phyloP scores from a whole-genome alignment of 352 stramenopile species.

The Phytophthora sojae region DNA sequence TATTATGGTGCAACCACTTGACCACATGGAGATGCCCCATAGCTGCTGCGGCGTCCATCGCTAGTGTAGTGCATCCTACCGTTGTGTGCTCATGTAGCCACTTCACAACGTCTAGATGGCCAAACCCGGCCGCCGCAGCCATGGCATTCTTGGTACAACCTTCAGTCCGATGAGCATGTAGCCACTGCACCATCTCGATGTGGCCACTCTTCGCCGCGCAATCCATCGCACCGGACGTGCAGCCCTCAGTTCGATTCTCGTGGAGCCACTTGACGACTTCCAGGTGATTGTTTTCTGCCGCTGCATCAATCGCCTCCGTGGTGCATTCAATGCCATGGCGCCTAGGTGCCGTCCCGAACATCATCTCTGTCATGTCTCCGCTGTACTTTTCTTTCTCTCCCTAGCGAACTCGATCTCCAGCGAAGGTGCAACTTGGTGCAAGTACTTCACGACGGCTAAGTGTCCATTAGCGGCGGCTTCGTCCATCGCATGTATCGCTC shows the following conservation, averaged over 20 bases:
- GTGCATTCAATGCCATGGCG: not conserved
- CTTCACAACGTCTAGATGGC: slow-evolving; percentile 9
- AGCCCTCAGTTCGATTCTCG: not conserved
- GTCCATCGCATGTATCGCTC: not conserved
- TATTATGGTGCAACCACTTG: slow-evolving; percentile 7
- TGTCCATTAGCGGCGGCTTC: not conserved
- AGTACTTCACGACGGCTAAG: not conserved
- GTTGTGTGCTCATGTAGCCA: slow-evolving; percentile 6
- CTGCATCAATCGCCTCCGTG: not conserved
- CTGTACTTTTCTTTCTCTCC: not conserved
- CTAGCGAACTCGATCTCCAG: not conserved
- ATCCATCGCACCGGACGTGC: not conserved
- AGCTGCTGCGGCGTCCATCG: slow-evolving; percentile 15
- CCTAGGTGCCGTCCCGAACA: not conserved
- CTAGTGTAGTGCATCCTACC: not conserved
- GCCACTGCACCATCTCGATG: not conserved
- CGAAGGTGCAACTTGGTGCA: not conserved
- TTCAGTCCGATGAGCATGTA: not conserved
- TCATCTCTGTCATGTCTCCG: not conserved
- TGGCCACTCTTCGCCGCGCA: not conserved
- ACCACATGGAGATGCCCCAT: not conserved
- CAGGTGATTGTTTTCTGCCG: not conserved
- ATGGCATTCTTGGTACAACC: not conserved
- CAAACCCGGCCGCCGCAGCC: not conserved
- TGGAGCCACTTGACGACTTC: not conserved